Evolutionary conservation across 257 asterid species (phyloP).

Genomic region (Salvia miltiorrhiza): DNA sequence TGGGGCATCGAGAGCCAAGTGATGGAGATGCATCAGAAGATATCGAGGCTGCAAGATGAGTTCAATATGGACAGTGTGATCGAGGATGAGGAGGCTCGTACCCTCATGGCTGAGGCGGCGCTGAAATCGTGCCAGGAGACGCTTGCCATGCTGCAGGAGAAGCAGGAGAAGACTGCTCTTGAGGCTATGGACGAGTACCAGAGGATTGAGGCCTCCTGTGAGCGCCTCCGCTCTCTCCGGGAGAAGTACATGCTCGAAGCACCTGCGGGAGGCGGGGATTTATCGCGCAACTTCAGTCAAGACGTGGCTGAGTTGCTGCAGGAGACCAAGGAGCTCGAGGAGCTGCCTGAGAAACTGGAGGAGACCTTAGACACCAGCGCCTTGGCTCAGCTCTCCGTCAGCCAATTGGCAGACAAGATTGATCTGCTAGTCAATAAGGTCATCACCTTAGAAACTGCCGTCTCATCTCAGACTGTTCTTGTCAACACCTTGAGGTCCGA

Average conservation of each 20-base stretch:
- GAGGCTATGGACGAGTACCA: constrained; percentile 41
- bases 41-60: constrained; percentile 46
- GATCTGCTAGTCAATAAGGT: constrained; percentile 54
- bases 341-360: constrained; percentile 2
- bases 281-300: background rate
- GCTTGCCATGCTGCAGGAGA: constrained; percentile 36
- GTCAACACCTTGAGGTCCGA: constrained; percentile 49
- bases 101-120: constrained; percentile 55
- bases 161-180: constrained; percentile 28
- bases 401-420: constrained; percentile 51
- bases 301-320: constrained; percentile 21
- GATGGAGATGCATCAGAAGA: constrained; percentile 40
- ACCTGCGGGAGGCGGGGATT: too few relatives aligned
- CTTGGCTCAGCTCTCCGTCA: constrained; percentile 16
- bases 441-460: constrained; percentile 47
- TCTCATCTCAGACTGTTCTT: constrained; percentile 54
- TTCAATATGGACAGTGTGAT: constrained; percentile 34
- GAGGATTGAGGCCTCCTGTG: constrained; percentile 40
- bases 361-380: constrained; percentile 26
- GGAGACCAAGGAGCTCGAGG: constrained; percentile 25
- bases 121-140: constrained; percentile 47
- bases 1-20: constrained; percentile 51
- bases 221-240: constrained; percentile 29
- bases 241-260: constrained; percentile 22
- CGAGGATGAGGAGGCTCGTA: constrained; percentile 56